Evolutionary conservation across 2,329 filamentous ascomycete genomes (phyloP).

Genomic region (Cordyceps cateniannulata): DNA sequence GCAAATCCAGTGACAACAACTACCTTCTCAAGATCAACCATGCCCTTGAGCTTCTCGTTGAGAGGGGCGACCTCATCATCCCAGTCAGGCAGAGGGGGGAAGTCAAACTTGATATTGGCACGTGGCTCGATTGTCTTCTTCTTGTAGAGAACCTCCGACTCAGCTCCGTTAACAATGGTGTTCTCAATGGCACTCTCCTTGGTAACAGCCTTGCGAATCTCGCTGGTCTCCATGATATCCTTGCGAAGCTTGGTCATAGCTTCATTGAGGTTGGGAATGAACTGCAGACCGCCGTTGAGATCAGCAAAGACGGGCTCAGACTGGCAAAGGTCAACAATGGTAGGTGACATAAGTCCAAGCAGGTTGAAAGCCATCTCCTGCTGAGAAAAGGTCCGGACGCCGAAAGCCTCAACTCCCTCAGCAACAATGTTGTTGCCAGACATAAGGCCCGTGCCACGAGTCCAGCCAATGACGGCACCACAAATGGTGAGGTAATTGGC

Average conservation of each 20-base stretch:
- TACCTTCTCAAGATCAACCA: constrained; percentile 98
- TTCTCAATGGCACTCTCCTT: constrained; percentile 96
- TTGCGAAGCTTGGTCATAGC: constrained; percentile 90
- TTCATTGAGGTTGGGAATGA: constrained; percentile 91
- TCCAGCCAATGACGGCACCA: constrained; percentile 98
- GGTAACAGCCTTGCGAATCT: constrained; percentile 85
- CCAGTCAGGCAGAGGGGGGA: constrained; percentile 87
- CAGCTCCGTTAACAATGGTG: constrained; percentile 92
- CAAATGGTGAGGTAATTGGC: constrained; percentile 96
- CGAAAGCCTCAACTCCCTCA: constrained; percentile 92
- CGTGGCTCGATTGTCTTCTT: constrained; percentile 89
- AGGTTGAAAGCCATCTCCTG: constrained; percentile 99
- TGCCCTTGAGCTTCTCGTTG: constrained; percentile 83
- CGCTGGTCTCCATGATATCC: constrained; percentile 90
- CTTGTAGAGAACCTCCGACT: constrained; percentile 88
- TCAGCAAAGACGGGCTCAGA: constrained; percentile 93
- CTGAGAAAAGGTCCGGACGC: constrained; percentile 96
- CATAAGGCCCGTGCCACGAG: constrained; percentile 96
- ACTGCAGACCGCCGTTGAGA: constrained; percentile 94
- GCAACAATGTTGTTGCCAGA: constrained; percentile 96
- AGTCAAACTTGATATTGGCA: constrained; percentile 97
- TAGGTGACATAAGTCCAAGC: constrained; percentile 88
- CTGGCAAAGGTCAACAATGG: constrained; percentile 93
- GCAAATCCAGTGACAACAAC: constrained; percentile 96
- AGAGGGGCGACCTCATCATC: constrained; percentile 83